These are phyloP conservation scores for Botryobasidium botryosum DNA, from an alignment of 768 basidiomycete species.

Conservation along the genomic window DNA sequence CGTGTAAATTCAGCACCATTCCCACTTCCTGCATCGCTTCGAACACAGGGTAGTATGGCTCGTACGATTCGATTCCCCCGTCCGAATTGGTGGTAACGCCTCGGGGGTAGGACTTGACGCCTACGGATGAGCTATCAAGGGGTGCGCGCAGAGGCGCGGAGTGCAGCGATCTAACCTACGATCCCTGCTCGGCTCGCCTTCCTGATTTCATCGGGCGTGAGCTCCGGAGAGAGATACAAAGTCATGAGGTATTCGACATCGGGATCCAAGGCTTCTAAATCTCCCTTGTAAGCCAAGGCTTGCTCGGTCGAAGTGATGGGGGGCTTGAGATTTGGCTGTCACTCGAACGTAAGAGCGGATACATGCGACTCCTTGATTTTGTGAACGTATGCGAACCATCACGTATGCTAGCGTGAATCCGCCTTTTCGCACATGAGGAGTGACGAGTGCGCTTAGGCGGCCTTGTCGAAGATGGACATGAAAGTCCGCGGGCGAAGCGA, in stretches of 20 bases:
- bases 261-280: conserved; percentile 59
- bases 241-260: conserved; percentile 85
- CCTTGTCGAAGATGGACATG: conserved; percentile 96
- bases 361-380: not conserved
- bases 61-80: conserved; percentile 91
- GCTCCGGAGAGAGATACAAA: conserved; percentile 78
- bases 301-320: conserved; percentile 70
- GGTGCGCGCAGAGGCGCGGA: not conserved
- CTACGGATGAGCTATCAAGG: conserved; percentile 15
- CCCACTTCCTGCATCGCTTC: conserved; percentile 83
- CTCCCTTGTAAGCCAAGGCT: conserved; percentile 63
- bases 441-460: conserved; percentile 60
- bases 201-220: conserved; percentile 79
- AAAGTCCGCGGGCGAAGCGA: conserved; percentile 54
- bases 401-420: conserved; percentile 90
- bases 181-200: conserved; percentile 79
- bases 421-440: conserved; percentile 76
- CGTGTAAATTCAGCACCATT: conserved; percentile 93
- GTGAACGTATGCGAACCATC: conserved; percentile 40
- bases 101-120: conserved; percentile 93
- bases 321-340: conserved; percentile 80
- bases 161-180: conserved; percentile 16
- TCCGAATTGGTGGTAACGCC: conserved; percentile 97
- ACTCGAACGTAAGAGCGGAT: not conserved
- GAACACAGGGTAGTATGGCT: conserved; percentile 83